These are phyloP conservation scores for Backusella morwellensis DNA, from an alignment of 192 early-diverging fungal species.

Conservation along the genomic window DNA sequence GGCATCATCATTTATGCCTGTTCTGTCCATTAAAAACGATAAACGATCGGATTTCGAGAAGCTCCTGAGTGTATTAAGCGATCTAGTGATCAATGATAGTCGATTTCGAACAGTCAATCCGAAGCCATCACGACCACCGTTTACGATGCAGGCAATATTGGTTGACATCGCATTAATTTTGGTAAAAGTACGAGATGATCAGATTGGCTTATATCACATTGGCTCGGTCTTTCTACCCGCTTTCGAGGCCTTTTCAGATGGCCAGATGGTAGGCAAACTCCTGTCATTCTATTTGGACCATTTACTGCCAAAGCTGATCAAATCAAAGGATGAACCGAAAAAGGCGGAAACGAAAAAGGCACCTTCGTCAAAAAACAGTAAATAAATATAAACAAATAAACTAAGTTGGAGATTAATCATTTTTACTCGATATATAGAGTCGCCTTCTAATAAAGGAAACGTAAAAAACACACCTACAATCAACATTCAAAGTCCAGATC, in stretches of 20 bases:
- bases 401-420: background rate
- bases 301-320: constrained; percentile 47
- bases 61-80: constrained; percentile 44
- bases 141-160: constrained; percentile 45
- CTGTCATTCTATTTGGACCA: constrained; percentile 42
- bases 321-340: constrained; percentile 20
- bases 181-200: constrained; percentile 30
- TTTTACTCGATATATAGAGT: background rate
- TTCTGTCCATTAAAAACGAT: constrained; percentile 7
- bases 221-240: constrained; percentile 52
- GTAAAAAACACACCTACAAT: constrained; percentile 24
- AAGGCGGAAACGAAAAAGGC: background rate
- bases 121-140: constrained; percentile 51
- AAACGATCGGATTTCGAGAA: constrained; percentile 10
- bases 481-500: constrained; percentile 33
- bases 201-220: constrained; percentile 45
- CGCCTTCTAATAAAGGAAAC: background rate
- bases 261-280: constrained; percentile 35
- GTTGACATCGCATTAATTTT: constrained; percentile 47
- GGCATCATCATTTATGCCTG: background rate
- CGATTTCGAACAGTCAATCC: constrained; percentile 43
- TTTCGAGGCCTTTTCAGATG: constrained; percentile 47
- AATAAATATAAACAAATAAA: background rate
- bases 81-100: constrained; percentile 56
- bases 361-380: background rate